These are phyloP conservation scores for Xylariaceae sp. DNA, from an alignment of 2,329 filamentous ascomycete genomes.

Conservation along the genomic window DNA sequence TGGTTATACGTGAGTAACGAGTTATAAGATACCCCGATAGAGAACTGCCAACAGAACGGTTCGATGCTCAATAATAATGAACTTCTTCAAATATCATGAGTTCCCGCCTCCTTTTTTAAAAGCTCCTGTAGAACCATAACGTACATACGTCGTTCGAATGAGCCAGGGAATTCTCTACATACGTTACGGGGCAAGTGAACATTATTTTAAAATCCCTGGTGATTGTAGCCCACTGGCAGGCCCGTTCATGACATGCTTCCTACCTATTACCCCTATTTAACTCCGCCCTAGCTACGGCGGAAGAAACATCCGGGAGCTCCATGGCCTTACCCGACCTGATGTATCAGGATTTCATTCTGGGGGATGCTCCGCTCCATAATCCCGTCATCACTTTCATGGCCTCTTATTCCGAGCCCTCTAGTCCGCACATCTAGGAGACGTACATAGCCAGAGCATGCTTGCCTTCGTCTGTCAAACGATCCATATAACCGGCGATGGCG, in stretches of 20 bases:
- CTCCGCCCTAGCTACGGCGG: neutral
- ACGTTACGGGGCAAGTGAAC: neutral
- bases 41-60: neutral
- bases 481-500: slow-evolving; percentile 66
- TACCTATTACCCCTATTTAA: neutral
- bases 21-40: slow-evolving; percentile 16
- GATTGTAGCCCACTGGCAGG: too few relatives aligned
- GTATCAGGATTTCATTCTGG: neutral
- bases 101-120: too few relatives aligned
- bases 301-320: neutral
- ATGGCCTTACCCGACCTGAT: neutral
- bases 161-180: neutral
- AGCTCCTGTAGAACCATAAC: too few relatives aligned
- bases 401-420: neutral
- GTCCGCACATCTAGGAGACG: slow-evolving; percentile 31
- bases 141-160: too few relatives aligned
- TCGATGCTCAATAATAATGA: too few relatives aligned
- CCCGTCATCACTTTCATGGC: neutral
- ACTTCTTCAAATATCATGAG: too few relatives aligned
- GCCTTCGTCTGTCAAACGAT: slow-evolving; percentile 63
- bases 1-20: neutral
- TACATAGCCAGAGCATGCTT: slow-evolving; percentile 51
- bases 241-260: neutral
- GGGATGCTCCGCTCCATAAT: neutral
- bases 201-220: neutral